A percentile compares a stretch with the other conserved stretches of the same genome.
Conservation (phyloP, 2,329 filamentous ascomycete genomes). For the Annulohypoxylon truncatum region DNA sequence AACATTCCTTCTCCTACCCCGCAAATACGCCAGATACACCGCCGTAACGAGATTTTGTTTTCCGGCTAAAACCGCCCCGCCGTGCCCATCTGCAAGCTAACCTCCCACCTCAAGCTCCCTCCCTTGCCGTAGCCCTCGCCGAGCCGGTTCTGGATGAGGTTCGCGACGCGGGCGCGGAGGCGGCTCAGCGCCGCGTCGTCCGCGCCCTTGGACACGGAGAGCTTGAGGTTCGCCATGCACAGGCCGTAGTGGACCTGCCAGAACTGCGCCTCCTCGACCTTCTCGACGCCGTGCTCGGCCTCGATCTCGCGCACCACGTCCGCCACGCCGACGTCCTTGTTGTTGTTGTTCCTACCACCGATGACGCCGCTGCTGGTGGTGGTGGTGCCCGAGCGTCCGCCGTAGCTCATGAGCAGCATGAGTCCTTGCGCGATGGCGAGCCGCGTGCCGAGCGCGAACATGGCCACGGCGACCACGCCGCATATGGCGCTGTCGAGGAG, state of each 20-base stretch:
- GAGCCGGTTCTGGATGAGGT: slow-evolving; percentile 84
- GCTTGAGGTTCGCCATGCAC: slow-evolving; percentile 92
- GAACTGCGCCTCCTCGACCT: slow-evolving; percentile 90
- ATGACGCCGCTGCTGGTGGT: neutral
- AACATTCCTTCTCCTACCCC: neutral
- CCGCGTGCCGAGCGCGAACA: slow-evolving; percentile 88
- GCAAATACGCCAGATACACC: neutral
- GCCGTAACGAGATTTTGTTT: neutral
- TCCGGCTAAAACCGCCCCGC: slow-evolving; percentile 20
- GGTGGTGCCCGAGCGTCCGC: slow-evolving; percentile 49
- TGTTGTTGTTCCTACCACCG: slow-evolving; percentile 49
- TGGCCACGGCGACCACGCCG: slow-evolving; percentile 81
- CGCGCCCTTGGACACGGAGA: slow-evolving; percentile 73
- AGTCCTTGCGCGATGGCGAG: slow-evolving; percentile 87
- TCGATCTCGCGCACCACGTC: slow-evolving; percentile 88
- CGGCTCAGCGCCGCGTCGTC: slow-evolving; percentile 78
- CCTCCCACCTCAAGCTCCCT: slow-evolving; percentile 88
- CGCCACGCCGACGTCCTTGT: slow-evolving; percentile 66
- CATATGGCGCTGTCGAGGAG: slow-evolving; percentile 88
- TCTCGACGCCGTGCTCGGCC: slow-evolving; percentile 78
- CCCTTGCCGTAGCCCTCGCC: slow-evolving; percentile 88
- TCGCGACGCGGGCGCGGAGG: slow-evolving; percentile 79
- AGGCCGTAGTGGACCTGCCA: slow-evolving; percentile 99
- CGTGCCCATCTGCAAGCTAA: slow-evolving; percentile 81
- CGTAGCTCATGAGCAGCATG: slow-evolving; percentile 96